Base-by-base conservation (phyloP, 2,329 filamentous ascomycete species). In the Cercospora nicotianae region DNA sequence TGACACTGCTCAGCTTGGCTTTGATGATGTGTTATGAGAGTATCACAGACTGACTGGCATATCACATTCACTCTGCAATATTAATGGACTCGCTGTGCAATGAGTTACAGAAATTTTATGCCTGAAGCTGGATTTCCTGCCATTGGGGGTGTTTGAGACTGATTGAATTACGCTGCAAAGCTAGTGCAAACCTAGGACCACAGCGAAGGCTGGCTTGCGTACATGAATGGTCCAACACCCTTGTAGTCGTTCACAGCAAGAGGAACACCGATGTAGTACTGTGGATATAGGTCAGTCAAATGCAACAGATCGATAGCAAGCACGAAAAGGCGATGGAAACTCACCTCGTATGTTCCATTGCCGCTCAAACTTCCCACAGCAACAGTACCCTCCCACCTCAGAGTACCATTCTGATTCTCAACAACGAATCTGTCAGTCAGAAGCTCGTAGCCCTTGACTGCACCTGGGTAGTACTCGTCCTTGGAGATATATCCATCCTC, bases 361-460 rank as follows among this genome's bases (percentile, higher is more conserved):
- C 81, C 80, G 69, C 78, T 81, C 69, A 87, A 71, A 61, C 83
- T 85, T 60, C 85, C 85, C 5, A 86, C 84, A 60, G 79, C 75
- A 0, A 87, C 85, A 0, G 85, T 87, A 1, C 83, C 83, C 68
- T 85, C 82, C 77, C 81, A 86, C 63, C 80, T 81, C 58, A 86
- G 72, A 0, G 84, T 85, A 0, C 82, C 83, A 70, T 86, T 81
- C 18, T 78, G 76, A 57, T 83, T 80, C 57, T 81, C 73, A 12
- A 81, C 80, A 1, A 86, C 81, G 70, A 86, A 87, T n/a, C 79
- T 74, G 0, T 81, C 70, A 3, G 82, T 65, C 64, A 86, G 76
- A 5, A 80, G 69, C 26, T 79, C 74, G 73, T 85, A 86, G 73
- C 81, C 83, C 39, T 78, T 71, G 0, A 81, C 83, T 1, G 80